Conservation (phyloP, 192 early-diverging fungal species). For the Chytriomyces sp. region DNA sequence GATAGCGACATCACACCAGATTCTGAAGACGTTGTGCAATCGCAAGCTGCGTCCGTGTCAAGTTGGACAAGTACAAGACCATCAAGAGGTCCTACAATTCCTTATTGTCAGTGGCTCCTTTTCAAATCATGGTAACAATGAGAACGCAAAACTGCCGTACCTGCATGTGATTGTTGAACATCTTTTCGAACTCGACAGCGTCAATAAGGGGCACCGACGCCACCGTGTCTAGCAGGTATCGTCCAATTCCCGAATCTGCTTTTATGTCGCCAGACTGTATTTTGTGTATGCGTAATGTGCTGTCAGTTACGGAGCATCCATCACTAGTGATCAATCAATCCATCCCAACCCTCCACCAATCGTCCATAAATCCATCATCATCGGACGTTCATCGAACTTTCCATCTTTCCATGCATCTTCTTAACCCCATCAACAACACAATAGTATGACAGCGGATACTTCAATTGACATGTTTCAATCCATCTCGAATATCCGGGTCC, state of each 20-base stretch:
- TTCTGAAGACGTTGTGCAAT: conserved; percentile 88
- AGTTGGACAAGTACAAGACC: conserved; percentile 94
- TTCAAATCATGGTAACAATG: neutral
- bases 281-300: no score
- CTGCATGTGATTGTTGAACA: conserved; percentile 89
- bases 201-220: conserved; percentile 87
- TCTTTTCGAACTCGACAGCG: conserved; percentile 80
- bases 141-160: conserved; percentile 12
- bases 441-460: neutral
- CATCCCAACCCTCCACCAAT: no score
- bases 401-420: no score
- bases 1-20: conserved; percentile 47
- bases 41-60: conserved; percentile 92
- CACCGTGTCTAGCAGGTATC: conserved; percentile 91
- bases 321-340: no score
- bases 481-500: neutral
- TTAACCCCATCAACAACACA: neutral
- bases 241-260: conserved; percentile 78
- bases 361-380: no score
- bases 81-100: conserved; percentile 86
- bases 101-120: neutral
- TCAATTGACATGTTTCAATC: neutral
- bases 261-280: conserved; percentile 32
- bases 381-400: no score
- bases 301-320: neutral